phyloP scores from a whole-genome alignment of 257 asterid genomes.

The Ehretia macrophylla region DNA sequence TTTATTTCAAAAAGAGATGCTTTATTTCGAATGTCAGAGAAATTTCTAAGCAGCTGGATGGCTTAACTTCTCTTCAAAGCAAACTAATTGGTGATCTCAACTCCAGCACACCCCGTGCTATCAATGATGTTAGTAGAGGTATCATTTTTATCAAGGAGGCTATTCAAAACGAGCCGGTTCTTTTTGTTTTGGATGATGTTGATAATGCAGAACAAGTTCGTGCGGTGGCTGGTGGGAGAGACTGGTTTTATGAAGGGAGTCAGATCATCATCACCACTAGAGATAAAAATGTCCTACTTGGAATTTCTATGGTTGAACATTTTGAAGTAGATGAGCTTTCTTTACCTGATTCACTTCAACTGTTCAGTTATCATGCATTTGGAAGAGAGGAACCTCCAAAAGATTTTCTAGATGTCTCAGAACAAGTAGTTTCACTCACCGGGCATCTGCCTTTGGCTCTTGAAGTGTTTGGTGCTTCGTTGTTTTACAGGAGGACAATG shows the following conservation, averaged over 20 bases:
- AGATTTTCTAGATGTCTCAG: constrained; percentile 12
- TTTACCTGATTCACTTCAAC: constrained; percentile 15
- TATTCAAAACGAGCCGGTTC: constrained; percentile 10
- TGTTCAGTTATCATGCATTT: constrained; percentile 30
- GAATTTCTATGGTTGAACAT: constrained; percentile 2
- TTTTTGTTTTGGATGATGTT: constrained; percentile 27
- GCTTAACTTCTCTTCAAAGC: constrained; percentile 19
- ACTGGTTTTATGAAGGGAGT: constrained; percentile 27
- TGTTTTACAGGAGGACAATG: constrained; percentile 23
- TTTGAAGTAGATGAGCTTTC: constrained; percentile 14
- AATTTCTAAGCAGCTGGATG: constrained; percentile 9
- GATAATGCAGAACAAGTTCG: constrained; percentile 16
- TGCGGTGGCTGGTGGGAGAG: constrained; percentile 12
- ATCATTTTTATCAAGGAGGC: constrained; percentile 7
- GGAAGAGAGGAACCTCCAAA: constrained; percentile 26
- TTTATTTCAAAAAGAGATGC: constrained; percentile 20
- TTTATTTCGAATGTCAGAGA: constrained; percentile 27
- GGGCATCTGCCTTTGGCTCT: constrained; percentile 31
- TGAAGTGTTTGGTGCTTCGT: constrained; percentile 29
- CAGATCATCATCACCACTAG: constrained; percentile 25
- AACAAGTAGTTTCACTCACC: constrained; percentile 18
- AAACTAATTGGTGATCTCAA: constrained; percentile 25
- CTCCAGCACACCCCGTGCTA: neutral
- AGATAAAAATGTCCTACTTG: constrained; percentile 15
- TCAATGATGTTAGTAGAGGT: constrained; percentile 7